phyloP scores from a whole-genome alignment of 2,329 filamentous ascomycete species.

The Pezicula carpinea region DNA sequence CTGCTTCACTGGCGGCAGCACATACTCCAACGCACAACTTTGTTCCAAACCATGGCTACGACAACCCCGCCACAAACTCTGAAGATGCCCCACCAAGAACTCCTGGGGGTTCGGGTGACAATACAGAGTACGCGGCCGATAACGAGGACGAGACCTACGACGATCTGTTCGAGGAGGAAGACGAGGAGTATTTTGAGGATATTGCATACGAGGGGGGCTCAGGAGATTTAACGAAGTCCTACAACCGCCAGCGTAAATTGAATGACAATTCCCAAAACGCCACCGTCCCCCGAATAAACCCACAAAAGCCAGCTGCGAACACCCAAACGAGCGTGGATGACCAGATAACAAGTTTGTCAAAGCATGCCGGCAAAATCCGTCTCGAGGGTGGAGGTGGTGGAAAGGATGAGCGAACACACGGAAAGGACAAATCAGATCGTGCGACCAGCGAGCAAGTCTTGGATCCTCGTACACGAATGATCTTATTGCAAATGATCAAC shows the following conservation, averaged over 20 bases:
- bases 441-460: conserved; percentile 93
- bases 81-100: conserved; percentile 29
- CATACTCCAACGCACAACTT: conserved; percentile 42
- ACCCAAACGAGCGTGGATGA: conserved; percentile 78
- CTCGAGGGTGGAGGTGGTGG: conserved; percentile 54
- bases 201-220: conserved; percentile 51
- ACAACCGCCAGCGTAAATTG: conserved; percentile 76
- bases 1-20: conserved; percentile 35
- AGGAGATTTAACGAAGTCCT: conserved; percentile 72
- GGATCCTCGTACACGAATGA: conserved; percentile 91
- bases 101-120: conserved; percentile 21
- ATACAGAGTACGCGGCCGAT: conserved; percentile 28
- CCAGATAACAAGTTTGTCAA: conserved; percentile 77
- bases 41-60: conserved; percentile 43
- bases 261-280: conserved; percentile 41
- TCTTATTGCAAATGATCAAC: conserved; percentile 94
- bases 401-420: conserved; percentile 51
- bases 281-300: conserved; percentile 62
- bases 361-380: conserved; percentile 80
- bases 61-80: conserved; percentile 29
- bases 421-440: conserved; percentile 86
- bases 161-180: conserved; percentile 51
- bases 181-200: conserved; percentile 57
- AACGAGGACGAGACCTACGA: conserved; percentile 39
- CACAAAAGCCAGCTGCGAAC: conserved; percentile 75